These are phyloP conservation scores for Solanum sparsipilum DNA, from an alignment of 257 asterid species.

Conservation along the genomic window DNA sequence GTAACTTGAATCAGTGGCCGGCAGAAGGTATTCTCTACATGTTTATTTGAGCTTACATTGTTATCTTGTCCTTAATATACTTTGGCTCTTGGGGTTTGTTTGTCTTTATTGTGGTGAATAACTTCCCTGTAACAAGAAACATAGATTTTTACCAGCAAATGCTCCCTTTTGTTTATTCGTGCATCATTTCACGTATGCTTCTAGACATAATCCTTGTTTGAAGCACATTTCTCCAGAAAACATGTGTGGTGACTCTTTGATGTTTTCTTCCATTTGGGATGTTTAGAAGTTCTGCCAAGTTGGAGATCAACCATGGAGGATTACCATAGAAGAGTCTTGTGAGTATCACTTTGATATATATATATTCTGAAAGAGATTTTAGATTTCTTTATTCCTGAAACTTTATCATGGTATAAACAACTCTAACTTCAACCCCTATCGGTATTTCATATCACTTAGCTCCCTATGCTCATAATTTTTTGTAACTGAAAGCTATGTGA, in stretches of 20 bases:
- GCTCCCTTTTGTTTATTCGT: not conserved
- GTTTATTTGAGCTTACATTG: not conserved
- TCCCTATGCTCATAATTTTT: not conserved
- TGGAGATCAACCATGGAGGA: constrained; percentile 49
- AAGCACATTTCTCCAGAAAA: not conserved
- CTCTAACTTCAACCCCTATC: not conserved
- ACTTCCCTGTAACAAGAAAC: not conserved
- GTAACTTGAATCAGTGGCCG: constrained; percentile 52
- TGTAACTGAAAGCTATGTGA: not conserved
- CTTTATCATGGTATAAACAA: not conserved
- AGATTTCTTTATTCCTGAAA: not conserved
- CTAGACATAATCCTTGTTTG: not conserved
- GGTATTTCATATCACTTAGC: not conserved
- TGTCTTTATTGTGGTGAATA: not conserved
- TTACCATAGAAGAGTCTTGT: constrained; percentile 32
- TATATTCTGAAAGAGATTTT: not conserved
- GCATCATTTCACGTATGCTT: not conserved
- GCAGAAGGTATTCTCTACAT: constrained; percentile 23
- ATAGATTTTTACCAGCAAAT: not conserved
- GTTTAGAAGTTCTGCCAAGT: constrained; percentile 31
- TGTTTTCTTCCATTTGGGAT: not conserved
- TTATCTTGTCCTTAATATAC: not conserved
- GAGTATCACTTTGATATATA: constrained; percentile 13
- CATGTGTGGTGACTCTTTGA: not conserved
- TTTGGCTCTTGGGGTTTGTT: not conserved